A percentile compares a stretch with the other conserved stretches of the same genome.
Evolutionary conservation across 2,329 filamentous ascomycete species (phyloP).

Genomic region (Microsporum canis): DNA sequence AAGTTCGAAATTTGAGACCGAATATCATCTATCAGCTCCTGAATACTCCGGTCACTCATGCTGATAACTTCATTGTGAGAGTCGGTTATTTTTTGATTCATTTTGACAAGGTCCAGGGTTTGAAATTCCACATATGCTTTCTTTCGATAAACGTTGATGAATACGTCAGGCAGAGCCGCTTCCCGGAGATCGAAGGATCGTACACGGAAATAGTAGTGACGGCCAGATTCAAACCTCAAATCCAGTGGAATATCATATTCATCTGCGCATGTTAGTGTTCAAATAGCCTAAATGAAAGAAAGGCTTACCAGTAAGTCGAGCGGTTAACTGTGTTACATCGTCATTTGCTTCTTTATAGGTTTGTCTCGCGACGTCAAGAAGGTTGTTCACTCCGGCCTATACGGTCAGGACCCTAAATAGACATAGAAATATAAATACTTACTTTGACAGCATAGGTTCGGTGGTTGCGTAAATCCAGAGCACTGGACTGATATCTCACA

Average conservation of each 20-base stretch:
- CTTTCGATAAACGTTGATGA: slow-evolving; percentile 66
- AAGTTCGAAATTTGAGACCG: slow-evolving; percentile 58
- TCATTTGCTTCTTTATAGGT: slow-evolving; percentile 81
- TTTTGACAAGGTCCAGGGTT: slow-evolving; percentile 70
- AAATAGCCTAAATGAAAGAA: neutral
- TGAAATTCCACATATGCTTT: slow-evolving; percentile 76
- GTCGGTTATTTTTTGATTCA: slow-evolving; percentile 65
- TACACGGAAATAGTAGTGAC: slow-evolving; percentile 70
- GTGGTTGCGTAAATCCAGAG: slow-evolving; percentile 80
- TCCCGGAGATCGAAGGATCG: slow-evolving; percentile 51
- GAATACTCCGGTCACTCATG: slow-evolving; percentile 67
- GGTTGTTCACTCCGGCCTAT: slow-evolving; percentile 65
- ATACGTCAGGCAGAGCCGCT: slow-evolving; percentile 49
- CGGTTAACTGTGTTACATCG: slow-evolving; percentile 61
- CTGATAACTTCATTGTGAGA: slow-evolving; percentile 73
- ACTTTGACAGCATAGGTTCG: slow-evolving; percentile 79
- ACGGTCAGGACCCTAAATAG: slow-evolving; percentile 13
- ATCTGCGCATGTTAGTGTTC: slow-evolving; percentile 32
- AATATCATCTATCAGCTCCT: slow-evolving; percentile 60
- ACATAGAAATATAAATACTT: slow-evolving; percentile 7
- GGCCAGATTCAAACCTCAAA: slow-evolving; percentile 62
- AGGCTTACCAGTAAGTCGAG: slow-evolving; percentile 51
- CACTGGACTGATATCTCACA: slow-evolving; percentile 62
- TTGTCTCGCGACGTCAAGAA: slow-evolving; percentile 78
- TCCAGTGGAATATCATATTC: slow-evolving; percentile 50